Conservation (phyloP, 352 stramenopile species). For the Phytophthora constricta region DNA sequence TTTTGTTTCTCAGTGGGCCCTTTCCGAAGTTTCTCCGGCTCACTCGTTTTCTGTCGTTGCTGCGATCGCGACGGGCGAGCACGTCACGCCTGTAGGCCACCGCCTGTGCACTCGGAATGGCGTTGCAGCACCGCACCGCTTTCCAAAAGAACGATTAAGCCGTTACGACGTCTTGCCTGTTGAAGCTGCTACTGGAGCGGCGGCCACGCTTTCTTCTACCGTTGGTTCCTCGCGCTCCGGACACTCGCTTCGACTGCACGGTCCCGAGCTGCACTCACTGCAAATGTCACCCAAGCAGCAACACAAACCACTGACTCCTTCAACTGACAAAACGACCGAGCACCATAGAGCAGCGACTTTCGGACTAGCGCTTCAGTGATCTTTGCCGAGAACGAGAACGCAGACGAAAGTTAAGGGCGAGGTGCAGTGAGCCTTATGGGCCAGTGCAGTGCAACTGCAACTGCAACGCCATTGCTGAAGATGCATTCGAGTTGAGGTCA, state of each 20-base stretch:
- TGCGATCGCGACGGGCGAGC: neutral
- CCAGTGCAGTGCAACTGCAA: too few species aligned
- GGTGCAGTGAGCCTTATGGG: too few species aligned
- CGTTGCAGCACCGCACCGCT: constrained; percentile 17
- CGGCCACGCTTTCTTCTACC: constrained; percentile 30
- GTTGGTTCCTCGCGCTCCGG: constrained; percentile 23
- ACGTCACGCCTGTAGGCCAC: neutral
- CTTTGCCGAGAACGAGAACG: neutral
- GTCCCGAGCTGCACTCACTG: neutral
- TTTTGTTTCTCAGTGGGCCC: constrained; percentile 33
- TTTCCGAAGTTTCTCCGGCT: constrained; percentile 32
- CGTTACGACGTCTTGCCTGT: constrained; percentile 37
- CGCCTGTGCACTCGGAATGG: constrained; percentile 20
- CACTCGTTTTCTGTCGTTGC: neutral
- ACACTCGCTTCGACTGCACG: neutral
- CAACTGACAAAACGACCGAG: constrained; percentile 30
- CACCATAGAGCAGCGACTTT: constrained; percentile 16
- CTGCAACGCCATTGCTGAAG: neutral
- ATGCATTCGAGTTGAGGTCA: constrained; percentile 25
- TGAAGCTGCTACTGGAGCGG: constrained; percentile 3
- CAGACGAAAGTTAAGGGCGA: too few species aligned
- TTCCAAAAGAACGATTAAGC: constrained; percentile 32
- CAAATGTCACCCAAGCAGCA: too few species aligned
- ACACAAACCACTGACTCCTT: constrained; percentile 34
- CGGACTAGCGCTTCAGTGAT: too few species aligned